phyloP scores from a whole-genome alignment of 2,329 filamentous ascomycete species.

The Incumbomyces lentus region DNA sequence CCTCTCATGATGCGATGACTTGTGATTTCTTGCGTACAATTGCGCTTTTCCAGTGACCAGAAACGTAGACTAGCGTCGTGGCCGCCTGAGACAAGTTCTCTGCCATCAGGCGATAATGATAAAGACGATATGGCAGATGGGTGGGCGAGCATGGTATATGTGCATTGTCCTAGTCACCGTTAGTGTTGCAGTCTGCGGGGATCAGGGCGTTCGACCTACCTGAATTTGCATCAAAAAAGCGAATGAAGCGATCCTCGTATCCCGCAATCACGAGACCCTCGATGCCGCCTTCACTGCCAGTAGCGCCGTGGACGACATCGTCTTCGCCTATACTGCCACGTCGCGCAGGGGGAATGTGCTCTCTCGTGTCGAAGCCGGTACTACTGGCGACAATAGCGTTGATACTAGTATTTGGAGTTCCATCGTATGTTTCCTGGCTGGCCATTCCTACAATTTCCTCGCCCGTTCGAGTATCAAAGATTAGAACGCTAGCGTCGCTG shows the following conservation, averaged over 20 bases:
- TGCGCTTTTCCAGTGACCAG: constrained; percentile 93
- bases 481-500: constrained; percentile 75
- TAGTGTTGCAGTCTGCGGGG: constrained; percentile 12
- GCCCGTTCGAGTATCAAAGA: constrained; percentile 85
- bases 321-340: constrained; percentile 63
- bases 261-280: constrained; percentile 93
- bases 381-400: constrained; percentile 87
- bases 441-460: constrained; percentile 91
- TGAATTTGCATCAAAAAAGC: constrained; percentile 97
- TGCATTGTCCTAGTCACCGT: constrained; percentile 65
- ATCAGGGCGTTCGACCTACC: constrained; percentile 45
- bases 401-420: constrained; percentile 69
- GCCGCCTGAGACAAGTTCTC: constrained; percentile 87
- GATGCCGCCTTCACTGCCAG: constrained; percentile 68
- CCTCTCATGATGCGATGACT: constrained; percentile 89
- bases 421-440: constrained; percentile 86
- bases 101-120: constrained; percentile 83
- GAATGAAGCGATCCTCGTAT: constrained; percentile 89
- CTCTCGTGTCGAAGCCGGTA: constrained; percentile 59
- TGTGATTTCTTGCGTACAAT: constrained; percentile 90
- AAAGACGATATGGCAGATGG: constrained; percentile 85
- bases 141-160: constrained; percentile 96
- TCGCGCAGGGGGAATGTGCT: constrained; percentile 51
- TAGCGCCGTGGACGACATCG: constrained; percentile 64
- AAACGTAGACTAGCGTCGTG: constrained; percentile 93